These are phyloP conservation scores for Cercophora scortea DNA, from an alignment of 495 filamentous ascomycete species.

Conservation along the genomic window DNA sequence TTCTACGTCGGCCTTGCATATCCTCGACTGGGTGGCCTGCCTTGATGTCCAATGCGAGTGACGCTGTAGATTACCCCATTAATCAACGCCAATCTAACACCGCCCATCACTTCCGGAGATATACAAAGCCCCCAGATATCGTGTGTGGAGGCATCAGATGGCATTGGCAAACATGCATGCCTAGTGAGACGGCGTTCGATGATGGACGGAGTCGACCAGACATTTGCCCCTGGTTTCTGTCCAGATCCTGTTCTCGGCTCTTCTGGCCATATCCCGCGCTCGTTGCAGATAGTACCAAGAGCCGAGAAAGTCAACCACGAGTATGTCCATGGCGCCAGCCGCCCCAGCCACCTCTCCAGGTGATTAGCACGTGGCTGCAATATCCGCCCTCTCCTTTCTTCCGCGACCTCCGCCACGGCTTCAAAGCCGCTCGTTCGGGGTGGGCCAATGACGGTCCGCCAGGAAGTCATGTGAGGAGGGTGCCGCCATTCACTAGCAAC, in stretches of 20 bases:
- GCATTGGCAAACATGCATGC: no score
- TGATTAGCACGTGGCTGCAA: conserved; percentile 22
- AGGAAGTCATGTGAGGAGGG: conserved; percentile 13
- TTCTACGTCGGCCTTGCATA: background rate
- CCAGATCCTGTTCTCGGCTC: conserved; percentile 2
- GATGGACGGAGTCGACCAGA: no score
- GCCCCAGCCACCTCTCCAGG: conserved; percentile 3
- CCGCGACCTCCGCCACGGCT: conserved; percentile 15
- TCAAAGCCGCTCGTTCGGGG: conserved; percentile 1
- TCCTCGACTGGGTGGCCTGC: background rate
- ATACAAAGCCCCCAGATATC: conserved; percentile 2
- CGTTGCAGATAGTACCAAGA: conserved; percentile 1
- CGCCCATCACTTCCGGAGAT: conserved; percentile 21
- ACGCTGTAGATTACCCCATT: conserved; percentile 16
- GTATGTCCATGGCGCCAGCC: conserved; percentile 1
- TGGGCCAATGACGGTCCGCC: conserved; percentile 6
- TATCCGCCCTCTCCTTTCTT: conserved; percentile 11
- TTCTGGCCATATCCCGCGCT: conserved; percentile 4
- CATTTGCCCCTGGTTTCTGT: no score
- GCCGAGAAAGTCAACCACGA: conserved; percentile 4
- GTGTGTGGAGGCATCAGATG: background rate
- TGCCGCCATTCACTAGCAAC: conserved; percentile 3
- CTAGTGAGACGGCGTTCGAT: no score
- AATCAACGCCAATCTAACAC: conserved; percentile 20
- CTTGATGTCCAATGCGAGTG: conserved; percentile 7